Conservation (phyloP, 208 protist species). For the Leishmania amazonensis region DNA sequence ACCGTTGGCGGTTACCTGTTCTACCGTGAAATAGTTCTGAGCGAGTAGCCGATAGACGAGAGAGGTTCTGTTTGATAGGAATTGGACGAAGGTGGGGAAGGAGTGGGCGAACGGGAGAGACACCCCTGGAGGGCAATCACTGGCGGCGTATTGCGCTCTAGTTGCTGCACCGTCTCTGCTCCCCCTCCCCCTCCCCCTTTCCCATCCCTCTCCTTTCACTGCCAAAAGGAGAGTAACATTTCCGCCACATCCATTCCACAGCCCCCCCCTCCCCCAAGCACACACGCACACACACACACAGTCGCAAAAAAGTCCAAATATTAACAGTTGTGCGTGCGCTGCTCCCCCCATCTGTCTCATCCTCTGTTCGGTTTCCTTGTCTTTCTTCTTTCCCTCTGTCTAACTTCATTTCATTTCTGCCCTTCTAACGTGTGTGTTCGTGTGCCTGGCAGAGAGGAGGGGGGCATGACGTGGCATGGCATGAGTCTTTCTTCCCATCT, state of each 20-base stretch:
- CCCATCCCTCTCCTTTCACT: background rate
- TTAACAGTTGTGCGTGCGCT: background rate
- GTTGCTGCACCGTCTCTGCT: background rate
- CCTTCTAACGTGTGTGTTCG: background rate
- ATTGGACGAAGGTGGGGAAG: background rate
- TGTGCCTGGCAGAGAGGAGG: background rate
- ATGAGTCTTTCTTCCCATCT: background rate
- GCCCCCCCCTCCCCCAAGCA: background rate
- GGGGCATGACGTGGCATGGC: background rate
- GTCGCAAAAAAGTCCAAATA: background rate
- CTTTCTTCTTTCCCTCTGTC: background rate
- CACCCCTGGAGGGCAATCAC: background rate
- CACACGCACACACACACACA: background rate
- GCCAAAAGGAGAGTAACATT: background rate
- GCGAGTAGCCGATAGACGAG: slow-evolving; percentile 3
- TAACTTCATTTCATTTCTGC: background rate
- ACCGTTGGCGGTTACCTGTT: slow-evolving; percentile 72
- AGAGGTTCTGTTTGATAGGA: background rate
- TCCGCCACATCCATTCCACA: slow-evolving; percentile 1
- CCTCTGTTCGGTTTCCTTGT: background rate
- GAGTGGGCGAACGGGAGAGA: too few relatives aligned
- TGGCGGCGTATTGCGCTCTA: background rate
- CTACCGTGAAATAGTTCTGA: slow-evolving; percentile 68
- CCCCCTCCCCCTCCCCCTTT: background rate
- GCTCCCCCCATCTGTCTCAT: background rate